These are phyloP conservation scores for Diplotaxis tenuifolia DNA, from an alignment of 345 rosid genomes.

Conservation along the genomic window DNA sequence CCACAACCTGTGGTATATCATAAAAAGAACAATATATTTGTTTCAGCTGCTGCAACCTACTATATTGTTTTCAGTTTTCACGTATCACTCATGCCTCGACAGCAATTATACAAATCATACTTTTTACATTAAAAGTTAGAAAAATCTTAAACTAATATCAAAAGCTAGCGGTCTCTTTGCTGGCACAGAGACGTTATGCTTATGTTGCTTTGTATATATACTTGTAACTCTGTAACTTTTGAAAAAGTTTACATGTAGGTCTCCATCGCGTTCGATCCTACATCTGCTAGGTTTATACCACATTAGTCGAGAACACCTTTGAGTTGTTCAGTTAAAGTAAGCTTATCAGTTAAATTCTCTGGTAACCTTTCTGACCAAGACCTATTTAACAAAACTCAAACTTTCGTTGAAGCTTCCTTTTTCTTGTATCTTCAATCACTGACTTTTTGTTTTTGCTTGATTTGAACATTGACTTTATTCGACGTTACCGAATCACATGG, in stretches of 20 bases:
- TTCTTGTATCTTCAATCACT: neutral
- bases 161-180: slow-evolving; percentile 22
- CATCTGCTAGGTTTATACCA: neutral
- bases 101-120: slow-evolving; percentile 3
- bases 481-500: slow-evolving; percentile 23
- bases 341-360: neutral
- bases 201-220: slow-evolving; percentile 11
- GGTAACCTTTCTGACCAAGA: neutral
- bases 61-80: slow-evolving; percentile 11
- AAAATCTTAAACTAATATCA: slow-evolving; percentile 14
- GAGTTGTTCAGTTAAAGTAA: neutral
- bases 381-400: too few relatives aligned
- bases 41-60: neutral
- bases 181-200: slow-evolving; percentile 28
- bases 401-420: neutral
- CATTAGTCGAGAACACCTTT: too few relatives aligned
- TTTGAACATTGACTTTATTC: slow-evolving; percentile 17
- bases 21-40: too few relatives aligned
- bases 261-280: neutral
- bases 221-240: too few relatives aligned
- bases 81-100: neutral
- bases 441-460: slow-evolving; percentile 21
- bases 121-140: neutral
- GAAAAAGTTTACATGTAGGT: neutral
- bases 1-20: neutral